Base-by-base conservation (phyloP, 2,329 filamentous ascomycete species). In the Colletotrichum salicis region DNA sequence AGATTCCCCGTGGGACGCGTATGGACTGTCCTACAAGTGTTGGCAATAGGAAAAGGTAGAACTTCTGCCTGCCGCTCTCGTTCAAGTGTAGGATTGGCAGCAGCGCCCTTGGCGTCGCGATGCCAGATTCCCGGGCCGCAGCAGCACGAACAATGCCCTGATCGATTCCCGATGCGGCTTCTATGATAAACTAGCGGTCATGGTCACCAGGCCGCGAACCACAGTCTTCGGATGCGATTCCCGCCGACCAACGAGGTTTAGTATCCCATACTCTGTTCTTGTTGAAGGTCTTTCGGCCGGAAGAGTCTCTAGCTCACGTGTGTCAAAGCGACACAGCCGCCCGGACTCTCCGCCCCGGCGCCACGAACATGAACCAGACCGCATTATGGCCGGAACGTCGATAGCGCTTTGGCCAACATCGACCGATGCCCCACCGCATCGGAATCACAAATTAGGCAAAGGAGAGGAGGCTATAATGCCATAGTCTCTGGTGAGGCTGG, bases 111-210 rank as follows among this genome's bases (percentile, higher is more conserved):
- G 22, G 31, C 45, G 51, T 52, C 57, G 41, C 19, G 19, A 12
- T 56, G 8, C 52, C 58, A 29, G 5, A 35, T 37, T 13, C 24
- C 27, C 24, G 58, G 64, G n/a, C 13, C 37, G 19, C 24, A 35
- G 33, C 24, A 29, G 37, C 13, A 35, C 22, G 24, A 35, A 48
- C 6, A 48, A 48, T 41, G 37, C 37, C 37, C 37, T 19, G 31
- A 33, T 31, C 57, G 58, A 63, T 57, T 13, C 58, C 52, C 68
- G 37, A 65, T 70, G 19, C 67, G 55, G 67, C 1, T 31, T 22
- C 27, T 51, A 19, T 13, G 19, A 27, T 24, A 5, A 54, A 37
- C 15, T 33, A 55, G 24, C n/a, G 19, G 6, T n/a, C 41, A 48
- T 22, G 41, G 41, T 15, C 12, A 57, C 27, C 31, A 41, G 24